These are phyloP conservation scores for Gossypium australe DNA, from an alignment of 345 rosid genomes.

Conservation along the genomic window DNA sequence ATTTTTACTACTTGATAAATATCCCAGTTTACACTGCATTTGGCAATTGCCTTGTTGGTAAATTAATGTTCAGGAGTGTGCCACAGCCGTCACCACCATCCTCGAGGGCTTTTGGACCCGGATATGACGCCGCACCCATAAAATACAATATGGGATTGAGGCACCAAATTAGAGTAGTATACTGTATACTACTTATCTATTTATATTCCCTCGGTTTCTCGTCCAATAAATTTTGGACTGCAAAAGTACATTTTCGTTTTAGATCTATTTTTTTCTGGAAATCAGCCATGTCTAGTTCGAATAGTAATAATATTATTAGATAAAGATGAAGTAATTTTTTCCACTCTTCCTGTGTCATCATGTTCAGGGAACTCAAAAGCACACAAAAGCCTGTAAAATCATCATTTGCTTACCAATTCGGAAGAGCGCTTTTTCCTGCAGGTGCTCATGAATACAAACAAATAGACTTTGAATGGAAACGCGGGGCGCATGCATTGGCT, in stretches of 20 bases:
- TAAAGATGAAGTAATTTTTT: too few relatives aligned
- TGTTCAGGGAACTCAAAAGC: neutral
- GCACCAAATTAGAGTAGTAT: neutral
- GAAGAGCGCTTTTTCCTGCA: neutral
- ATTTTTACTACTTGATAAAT: neutral
- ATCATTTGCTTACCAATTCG: neutral
- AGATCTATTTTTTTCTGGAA: neutral
- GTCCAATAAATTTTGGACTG: neutral
- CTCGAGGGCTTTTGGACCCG: too few relatives aligned
- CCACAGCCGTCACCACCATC: too few relatives aligned
- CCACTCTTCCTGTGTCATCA: too few relatives aligned
- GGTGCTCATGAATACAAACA: neutral
- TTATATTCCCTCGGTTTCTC: neutral
- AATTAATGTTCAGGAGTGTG: neutral
- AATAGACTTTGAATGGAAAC: neutral
- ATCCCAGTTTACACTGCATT: neutral
- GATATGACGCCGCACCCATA: neutral
- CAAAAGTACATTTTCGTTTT: neutral
- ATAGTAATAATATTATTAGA: neutral
- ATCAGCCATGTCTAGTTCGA: neutral
- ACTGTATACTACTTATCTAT: too few relatives aligned
- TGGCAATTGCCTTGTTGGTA: neutral
- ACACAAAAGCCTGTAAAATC: too few relatives aligned
- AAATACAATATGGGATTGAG: neutral
- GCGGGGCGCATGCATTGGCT: neutral